Evolutionary conservation across 257 asterid species (phyloP).

Genomic region (Ocimum tenuiflorum): DNA sequence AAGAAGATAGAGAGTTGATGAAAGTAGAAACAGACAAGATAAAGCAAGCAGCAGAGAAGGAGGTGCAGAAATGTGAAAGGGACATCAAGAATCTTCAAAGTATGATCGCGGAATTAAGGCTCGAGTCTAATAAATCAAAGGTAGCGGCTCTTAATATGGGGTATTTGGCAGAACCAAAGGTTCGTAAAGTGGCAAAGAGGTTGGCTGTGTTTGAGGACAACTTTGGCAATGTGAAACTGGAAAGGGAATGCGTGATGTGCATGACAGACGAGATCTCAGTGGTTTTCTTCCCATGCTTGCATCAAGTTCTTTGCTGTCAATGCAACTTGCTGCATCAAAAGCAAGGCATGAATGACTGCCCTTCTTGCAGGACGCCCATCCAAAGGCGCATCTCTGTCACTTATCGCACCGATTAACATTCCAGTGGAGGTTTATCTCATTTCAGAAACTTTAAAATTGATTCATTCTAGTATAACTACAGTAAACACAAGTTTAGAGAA

Average conservation of each 20-base stretch:
- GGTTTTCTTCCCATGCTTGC: conserved; percentile 78
- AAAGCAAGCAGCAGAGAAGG: conserved; percentile 33
- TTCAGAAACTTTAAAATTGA: too few species aligned
- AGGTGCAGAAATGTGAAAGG: conserved; percentile 30
- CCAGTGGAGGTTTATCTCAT: neutral
- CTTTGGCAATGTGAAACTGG: conserved; percentile 28
- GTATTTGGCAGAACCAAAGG: conserved; percentile 13
- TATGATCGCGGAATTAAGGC: conserved; percentile 37
- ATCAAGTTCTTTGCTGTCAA: conserved; percentile 62
- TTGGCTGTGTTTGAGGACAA: conserved; percentile 39
- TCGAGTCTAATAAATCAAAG: conserved; percentile 38
- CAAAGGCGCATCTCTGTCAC: conserved; percentile 39
- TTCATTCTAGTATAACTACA: too few species aligned
- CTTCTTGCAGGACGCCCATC: conserved; percentile 66
- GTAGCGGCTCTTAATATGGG: conserved; percentile 53
- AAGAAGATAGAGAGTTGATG: conserved; percentile 26
- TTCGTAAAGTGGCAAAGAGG: conserved; percentile 31
- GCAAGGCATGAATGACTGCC: conserved; percentile 67
- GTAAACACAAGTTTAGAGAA: too few species aligned
- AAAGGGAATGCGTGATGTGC: conserved; percentile 90
- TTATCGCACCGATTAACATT: conserved; percentile 21
- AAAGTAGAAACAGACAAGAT: conserved; percentile 38
- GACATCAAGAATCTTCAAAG: conserved; percentile 33
- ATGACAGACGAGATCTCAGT: conserved; percentile 60
- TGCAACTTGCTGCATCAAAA: conserved; percentile 54